These are phyloP conservation scores for Carex myosuroides DNA, from an alignment of 176 grass and related monocot genomes.

Conservation along the genomic window DNA sequence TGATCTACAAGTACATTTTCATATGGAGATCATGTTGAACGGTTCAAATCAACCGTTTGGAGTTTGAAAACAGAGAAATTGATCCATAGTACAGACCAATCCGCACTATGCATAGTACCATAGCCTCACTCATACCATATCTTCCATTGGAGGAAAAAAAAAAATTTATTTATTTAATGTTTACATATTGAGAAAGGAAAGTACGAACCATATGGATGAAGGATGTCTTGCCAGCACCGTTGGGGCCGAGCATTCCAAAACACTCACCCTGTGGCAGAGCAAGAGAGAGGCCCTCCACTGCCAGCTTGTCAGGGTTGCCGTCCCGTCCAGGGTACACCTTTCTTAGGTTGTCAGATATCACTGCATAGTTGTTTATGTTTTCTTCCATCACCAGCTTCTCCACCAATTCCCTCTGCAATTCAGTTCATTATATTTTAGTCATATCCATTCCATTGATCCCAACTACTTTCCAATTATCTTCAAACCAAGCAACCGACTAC, in stretches of 20 bases:
- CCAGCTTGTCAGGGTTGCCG: constrained; percentile 78
- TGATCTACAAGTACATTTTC: too few species aligned
- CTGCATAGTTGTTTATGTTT: constrained; percentile 32
- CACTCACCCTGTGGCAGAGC: constrained; percentile 74
- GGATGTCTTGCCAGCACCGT: constrained; percentile 89
- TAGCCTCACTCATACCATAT: too few species aligned
- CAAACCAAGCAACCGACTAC: not conserved
- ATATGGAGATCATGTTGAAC: too few species aligned
- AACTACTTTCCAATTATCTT: not conserved
- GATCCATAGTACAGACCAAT: too few species aligned
- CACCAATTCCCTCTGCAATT: constrained; percentile 59
- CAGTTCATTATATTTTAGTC: not conserved
- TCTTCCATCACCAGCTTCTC: constrained; percentile 52
- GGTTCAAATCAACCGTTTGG: too few species aligned
- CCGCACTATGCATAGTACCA: too few species aligned
- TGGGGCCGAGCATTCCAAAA: constrained; percentile 95
- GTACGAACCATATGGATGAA: constrained; percentile 83
- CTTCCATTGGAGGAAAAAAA: not conserved
- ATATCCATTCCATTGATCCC: not conserved
- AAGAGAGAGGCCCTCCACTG: constrained; percentile 79
- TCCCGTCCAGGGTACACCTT: constrained; percentile 74
- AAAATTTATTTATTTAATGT: not conserved
- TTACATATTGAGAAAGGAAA: not conserved
- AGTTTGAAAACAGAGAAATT: too few species aligned
- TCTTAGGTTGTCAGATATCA: constrained; percentile 62